phyloP scores from a whole-genome alignment of 768 basidiomycete species.

The Hysterangium stoloniferum region DNA sequence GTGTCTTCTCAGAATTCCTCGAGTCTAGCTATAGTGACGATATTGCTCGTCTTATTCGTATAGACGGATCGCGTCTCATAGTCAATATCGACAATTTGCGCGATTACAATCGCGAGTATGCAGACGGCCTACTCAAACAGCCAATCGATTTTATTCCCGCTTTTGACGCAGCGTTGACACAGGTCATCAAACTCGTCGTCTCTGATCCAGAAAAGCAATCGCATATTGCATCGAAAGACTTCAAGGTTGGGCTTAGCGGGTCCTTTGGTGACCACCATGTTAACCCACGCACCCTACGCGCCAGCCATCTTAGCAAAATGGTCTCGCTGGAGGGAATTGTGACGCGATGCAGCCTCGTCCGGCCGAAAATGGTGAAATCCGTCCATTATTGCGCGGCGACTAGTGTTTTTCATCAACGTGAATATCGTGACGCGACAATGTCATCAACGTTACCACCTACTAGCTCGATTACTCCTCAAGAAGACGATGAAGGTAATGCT shows the following conservation, averaged over 20 bases:
- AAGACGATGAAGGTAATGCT: constrained; percentile 81
- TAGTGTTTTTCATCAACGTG: constrained; percentile 70
- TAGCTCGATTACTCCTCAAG: constrained; percentile 79
- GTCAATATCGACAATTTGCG: constrained; percentile 95
- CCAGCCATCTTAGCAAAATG: constrained; percentile 89
- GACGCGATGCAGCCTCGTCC: constrained; percentile 93
- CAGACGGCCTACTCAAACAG: constrained; percentile 82
- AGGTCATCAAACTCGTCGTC: constrained; percentile 56
- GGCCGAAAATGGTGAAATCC: constrained; percentile 97
- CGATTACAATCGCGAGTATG: constrained; percentile 82
- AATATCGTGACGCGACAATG: constrained; percentile 90
- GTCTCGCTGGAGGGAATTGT: constrained; percentile 97
- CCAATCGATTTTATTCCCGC: constrained; percentile 85
- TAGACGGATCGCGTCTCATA: constrained; percentile 79
- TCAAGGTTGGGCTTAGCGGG: constrained; percentile 86
- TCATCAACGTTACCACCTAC: constrained; percentile 83
- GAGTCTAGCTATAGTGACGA: constrained; percentile 80
- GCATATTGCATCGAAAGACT: constrained; percentile 64
- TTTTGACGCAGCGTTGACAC: constrained; percentile 75
- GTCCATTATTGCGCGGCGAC: constrained; percentile 94
- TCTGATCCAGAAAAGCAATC: constrained; percentile 78
- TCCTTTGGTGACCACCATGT: constrained; percentile 98
- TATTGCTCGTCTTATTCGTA: constrained; percentile 73
- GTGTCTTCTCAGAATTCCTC: constrained; percentile 79
- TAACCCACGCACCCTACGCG: constrained; percentile 85